Percentiles rank a stretch among this genome's conserved stretches.
Evolutionary conservation across 768 basidiomycete species (phyloP).

Genomic region (Amanita subjunquillea): DNA sequence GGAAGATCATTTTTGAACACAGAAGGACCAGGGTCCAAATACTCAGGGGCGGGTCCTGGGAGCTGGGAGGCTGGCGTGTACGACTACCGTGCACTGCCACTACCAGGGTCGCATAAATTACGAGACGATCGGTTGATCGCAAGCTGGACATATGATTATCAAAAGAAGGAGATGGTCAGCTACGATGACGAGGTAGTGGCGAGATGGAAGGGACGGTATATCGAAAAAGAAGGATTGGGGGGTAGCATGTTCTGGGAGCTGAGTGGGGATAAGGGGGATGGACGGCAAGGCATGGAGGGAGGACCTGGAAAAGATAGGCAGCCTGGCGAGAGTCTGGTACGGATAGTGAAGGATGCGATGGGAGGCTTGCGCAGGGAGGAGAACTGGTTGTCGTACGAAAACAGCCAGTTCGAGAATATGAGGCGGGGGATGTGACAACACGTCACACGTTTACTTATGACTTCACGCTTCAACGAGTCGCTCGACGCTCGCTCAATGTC

Average conservation of each 20-base stretch:
- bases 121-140: constrained; percentile 61
- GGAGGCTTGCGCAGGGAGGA: constrained; percentile 52
- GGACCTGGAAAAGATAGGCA: constrained; percentile 69
- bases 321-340: constrained; percentile 61
- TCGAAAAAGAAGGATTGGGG: constrained; percentile 63
- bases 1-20: constrained; percentile 88
- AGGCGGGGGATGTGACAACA: constrained; percentile 49
- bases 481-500: constrained; percentile 77
- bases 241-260: constrained; percentile 97
- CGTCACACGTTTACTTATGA: constrained; percentile 3
- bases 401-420: constrained; percentile 76
- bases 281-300: constrained; percentile 62
- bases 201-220: constrained; percentile 70
- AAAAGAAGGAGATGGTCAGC: constrained; percentile 71
- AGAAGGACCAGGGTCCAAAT: constrained; percentile 69
- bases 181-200: constrained; percentile 69
- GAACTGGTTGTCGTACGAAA: constrained; percentile 79
- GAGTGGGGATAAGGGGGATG: constrained; percentile 71
- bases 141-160: constrained; percentile 76
- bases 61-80: constrained; percentile 90
- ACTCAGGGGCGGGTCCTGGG: constrained; percentile 75
- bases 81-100: constrained; percentile 86
- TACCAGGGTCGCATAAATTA: constrained; percentile 55
- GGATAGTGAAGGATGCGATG: constrained; percentile 71
- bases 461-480: constrained; percentile 41